These are phyloP conservation scores for Polygonum aviculare DNA, from an alignment of 148 eudicot genomes.

Conservation along the genomic window DNA sequence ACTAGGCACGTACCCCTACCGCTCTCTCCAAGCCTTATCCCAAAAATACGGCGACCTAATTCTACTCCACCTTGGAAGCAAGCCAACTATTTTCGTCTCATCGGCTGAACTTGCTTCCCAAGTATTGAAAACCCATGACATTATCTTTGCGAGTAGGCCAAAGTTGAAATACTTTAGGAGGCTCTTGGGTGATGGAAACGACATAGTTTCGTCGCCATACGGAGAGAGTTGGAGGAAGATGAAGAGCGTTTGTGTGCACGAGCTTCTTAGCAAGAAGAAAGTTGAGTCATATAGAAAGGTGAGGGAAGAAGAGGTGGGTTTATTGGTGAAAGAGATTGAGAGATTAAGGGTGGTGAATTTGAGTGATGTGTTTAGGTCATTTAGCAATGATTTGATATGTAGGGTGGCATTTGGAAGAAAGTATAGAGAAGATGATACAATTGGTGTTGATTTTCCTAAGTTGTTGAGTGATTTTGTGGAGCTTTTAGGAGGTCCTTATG, in stretches of 20 bases:
- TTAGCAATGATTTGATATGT: constrained; percentile 15
- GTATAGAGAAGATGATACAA: neutral
- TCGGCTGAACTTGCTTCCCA: constrained; percentile 20
- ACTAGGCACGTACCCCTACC: constrained; percentile 2
- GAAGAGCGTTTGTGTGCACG: neutral
- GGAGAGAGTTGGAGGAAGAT: constrained; percentile 20
- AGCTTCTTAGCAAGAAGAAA: constrained; percentile 13
- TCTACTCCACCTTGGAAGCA: constrained; percentile 38
- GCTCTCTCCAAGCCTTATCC: constrained; percentile 10
- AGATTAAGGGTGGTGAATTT: constrained; percentile 11
- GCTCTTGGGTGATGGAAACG: constrained; percentile 14
- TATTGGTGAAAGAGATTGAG: constrained; percentile 10
- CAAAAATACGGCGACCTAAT: constrained; percentile 17
- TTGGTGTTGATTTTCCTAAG: neutral
- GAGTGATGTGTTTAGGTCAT: constrained; percentile 6
- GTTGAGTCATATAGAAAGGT: constrained; percentile 17
- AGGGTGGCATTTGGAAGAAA: constrained; percentile 25
- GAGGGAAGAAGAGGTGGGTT: constrained; percentile 19
- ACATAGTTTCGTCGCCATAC: constrained; percentile 14
- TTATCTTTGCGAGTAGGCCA: constrained; percentile 15
- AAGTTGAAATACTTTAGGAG: neutral
- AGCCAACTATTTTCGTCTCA: constrained; percentile 24
- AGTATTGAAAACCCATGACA: constrained; percentile 19
- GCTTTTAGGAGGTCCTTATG: constrained; percentile 1
- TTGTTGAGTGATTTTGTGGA: neutral